Conservation (phyloP, 2,329 filamentous ascomycete species). For the Sordariomycetes sp. region DNA sequence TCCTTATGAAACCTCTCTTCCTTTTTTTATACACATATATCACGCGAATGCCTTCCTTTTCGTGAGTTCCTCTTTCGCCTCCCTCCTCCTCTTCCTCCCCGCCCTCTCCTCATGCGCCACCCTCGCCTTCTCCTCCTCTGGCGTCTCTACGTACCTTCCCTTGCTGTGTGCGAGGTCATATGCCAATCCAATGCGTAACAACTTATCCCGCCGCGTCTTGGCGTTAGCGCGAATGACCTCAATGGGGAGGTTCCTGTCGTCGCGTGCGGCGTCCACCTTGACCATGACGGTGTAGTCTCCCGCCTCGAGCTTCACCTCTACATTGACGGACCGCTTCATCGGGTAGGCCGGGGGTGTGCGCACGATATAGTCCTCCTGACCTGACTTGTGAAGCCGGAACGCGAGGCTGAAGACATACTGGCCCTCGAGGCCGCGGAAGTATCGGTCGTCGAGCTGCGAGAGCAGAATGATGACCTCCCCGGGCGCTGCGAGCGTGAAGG, state of each 20-base stretch:
- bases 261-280: conserved; percentile 57
- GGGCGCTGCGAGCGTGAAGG: conserved; percentile 31
- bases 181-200: conserved; percentile 54
- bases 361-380: conserved; percentile 38
- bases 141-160: conserved; percentile 34
- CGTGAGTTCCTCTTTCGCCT: background rate
- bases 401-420: conserved; percentile 40
- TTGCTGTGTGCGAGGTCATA: conserved; percentile 62
- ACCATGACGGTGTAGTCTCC: conserved; percentile 66
- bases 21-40: background rate
- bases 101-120: conserved; percentile 29
- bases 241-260: conserved; percentile 32
- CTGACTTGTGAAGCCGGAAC: conserved; percentile 38
- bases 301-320: conserved; percentile 60
- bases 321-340: conserved; percentile 63
- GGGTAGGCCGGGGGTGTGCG: conserved; percentile 38
- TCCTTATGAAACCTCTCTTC: background rate
- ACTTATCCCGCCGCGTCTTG: conserved; percentile 53
- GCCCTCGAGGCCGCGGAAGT: conserved; percentile 42
- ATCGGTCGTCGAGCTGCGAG: conserved; percentile 42
- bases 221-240: conserved; percentile 56
- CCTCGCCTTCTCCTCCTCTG: conserved; percentile 31
- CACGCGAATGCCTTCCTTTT: background rate
- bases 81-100: conserved; percentile 18
- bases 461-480: conserved; percentile 41